Evolutionary conservation across 2,329 filamentous ascomycete genomes (phyloP), one percentile per base, ranked within the genome.

Genomic region (Aspergillus aculeatus): DNA sequence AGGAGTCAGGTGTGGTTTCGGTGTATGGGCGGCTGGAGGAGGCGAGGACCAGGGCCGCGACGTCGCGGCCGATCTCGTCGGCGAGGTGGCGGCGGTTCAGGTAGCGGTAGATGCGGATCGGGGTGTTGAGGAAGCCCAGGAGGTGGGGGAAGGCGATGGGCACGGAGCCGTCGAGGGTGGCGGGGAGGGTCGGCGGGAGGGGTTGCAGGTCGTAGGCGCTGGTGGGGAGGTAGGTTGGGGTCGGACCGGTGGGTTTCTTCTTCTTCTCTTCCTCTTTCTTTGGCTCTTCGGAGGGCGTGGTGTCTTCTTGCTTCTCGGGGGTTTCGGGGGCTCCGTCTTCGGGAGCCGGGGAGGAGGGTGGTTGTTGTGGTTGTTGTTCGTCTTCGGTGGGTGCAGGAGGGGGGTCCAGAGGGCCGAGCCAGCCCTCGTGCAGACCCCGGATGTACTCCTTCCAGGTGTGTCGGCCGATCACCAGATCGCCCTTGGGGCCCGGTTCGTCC

Each of bases 391-490:
- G 57, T 23, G 64, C 59, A n/a, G 64, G 62, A 23, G 75, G 72
- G 59, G 74, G 74, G 49, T 89, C 85, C 48, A 96, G 79, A 7
- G 95, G 92, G 0, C 95, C 94, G 24, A 99, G 80, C 94, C 95
- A 99, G 58, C 95, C 95, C 77, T 99, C 95, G 73, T 99, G 95
- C 66, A 98, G 73, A 50, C 95, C 95, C 60, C 93, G 84, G 24
- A 98, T 81, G 74, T 98, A 99, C 77, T 99, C 95, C 78, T 97
- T 99, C 95, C 95, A 99, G 10, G 94, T 89, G 73, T 97, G 90
- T 58, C 94, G 82, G 12, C 95, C 95, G 68, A 99, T 86, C 19
- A 98, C 87, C 54, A 99, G 83, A 72, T 98, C 94, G 49, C 95
- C 95, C 63, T 84, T 84, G 23, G 89, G 81, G 10, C 91, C 93